Evolutionary conservation across 225 moss, liverwort and hornwort species (phyloP), one percentile per base, ranked within the genome.

Genomic region (Sphagnum contortum): DNA sequence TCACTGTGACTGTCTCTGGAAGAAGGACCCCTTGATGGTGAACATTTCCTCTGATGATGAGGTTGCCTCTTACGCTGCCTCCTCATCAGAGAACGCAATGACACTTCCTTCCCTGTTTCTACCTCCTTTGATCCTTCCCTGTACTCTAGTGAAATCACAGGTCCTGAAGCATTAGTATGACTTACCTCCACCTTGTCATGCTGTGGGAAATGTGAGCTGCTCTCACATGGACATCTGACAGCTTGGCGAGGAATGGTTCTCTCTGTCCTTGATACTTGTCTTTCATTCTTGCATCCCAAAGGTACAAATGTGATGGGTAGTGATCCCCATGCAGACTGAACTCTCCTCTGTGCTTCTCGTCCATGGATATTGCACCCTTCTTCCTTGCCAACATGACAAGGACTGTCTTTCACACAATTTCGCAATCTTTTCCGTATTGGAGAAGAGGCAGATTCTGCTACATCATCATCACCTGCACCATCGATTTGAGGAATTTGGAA

Each of bases 41-140:
- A 87, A 8, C 74, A 63, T 7, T 81, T 78, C 68, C 74, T 87
- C 69, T 72, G 76, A 29, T 29, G 29, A 57, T 70, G 69, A 66
- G 84, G 76, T 61, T 66, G 74, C 53, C 81, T 79, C 68, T 85
- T 88, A 65, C 93, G 76, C 71, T 85, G 81, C 65, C 72, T 86
- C 67, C 93, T 85, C 98, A 98, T 98, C 77, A 86, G 65, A 48
- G 85, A 89, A 70, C 98, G 81, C 57, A 98, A 65, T 3, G 98
- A 98, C 64, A 81, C 68, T 54, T 76, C 86, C 58, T 71, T 57
- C 57, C 29, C 56, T 66, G 60, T 78, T 57, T 63, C 57, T n/a
- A 69, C 72, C 58, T 64, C 71, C 11, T 77, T 12, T 48, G 65
- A 68, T 61, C 8, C 14, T 60, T 67, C 77, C 9, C 49, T 53